Conservation (phyloP, 805 yeast species). For the Myxozyma kluyveri region DNA sequence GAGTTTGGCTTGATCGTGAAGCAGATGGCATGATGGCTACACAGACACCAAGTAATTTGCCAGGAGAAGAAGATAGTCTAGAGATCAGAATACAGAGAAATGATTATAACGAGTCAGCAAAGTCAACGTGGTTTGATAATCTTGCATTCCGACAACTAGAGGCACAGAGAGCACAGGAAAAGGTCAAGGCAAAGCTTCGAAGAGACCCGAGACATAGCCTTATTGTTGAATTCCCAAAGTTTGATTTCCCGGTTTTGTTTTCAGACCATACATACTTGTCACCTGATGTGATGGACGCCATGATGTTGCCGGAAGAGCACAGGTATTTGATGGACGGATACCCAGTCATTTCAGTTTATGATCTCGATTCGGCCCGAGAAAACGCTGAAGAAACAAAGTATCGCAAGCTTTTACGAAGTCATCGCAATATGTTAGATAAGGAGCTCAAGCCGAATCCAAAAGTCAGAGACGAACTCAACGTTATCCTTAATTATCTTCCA, state of each 20-base stretch:
- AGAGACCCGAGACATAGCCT: slow-evolving; percentile 39
- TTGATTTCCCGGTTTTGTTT: slow-evolving; percentile 70
- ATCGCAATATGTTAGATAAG: slow-evolving; percentile 72
- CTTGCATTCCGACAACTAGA: slow-evolving; percentile 58
- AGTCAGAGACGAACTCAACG: slow-evolving; percentile 67
- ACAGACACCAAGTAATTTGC: slow-evolving; percentile 32
- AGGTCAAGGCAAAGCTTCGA: slow-evolving; percentile 11
- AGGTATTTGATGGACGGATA: slow-evolving; percentile 10
- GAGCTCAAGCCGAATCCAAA: slow-evolving; percentile 87
- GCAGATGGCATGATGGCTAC: slow-evolving; percentile 37
- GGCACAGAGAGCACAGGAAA: slow-evolving; percentile 35
- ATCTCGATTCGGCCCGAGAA: slow-evolving; percentile 63
- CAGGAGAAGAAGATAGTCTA: slow-evolving; percentile 46
- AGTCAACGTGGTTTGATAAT: slow-evolving; percentile 72
- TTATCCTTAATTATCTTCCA: slow-evolving; percentile 73
- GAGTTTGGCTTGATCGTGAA: slow-evolving; percentile 43
- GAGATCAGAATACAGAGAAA: slow-evolving; percentile 52
- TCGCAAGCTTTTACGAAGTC: slow-evolving; percentile 77
- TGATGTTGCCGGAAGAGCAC: slow-evolving; percentile 3
- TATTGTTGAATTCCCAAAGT: slow-evolving; percentile 58
- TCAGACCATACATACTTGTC: slow-evolving; percentile 51
- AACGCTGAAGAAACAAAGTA: slow-evolving; percentile 90
- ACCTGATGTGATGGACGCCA: slow-evolving; percentile 8
- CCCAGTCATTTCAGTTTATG: slow-evolving; percentile 47
- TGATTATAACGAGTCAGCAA: slow-evolving; percentile 63